Percentiles rank a stretch among this genome's conserved stretches.
Conservation (phyloP, 192 early-diverging fungal genomes). For the Backusella macrospora region DNA sequence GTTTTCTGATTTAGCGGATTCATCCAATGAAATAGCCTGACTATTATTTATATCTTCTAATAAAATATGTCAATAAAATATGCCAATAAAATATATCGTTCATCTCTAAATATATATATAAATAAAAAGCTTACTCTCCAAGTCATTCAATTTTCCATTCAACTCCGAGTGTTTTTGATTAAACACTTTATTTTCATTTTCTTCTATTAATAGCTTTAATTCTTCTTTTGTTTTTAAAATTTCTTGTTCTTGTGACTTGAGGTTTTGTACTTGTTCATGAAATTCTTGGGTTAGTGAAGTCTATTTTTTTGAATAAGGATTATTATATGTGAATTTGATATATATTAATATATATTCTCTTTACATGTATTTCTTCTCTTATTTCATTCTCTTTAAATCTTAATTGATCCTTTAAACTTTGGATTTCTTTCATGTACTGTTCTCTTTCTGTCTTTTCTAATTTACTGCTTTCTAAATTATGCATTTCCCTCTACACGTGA, state of each 20-base stretch:
- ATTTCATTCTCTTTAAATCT: background rate
- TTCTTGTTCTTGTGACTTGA: slow-evolving; percentile 11
- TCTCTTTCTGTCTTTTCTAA: background rate
- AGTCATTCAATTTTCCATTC: background rate
- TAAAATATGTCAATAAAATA: background rate
- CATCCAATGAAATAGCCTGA: background rate
- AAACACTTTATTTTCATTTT: background rate
- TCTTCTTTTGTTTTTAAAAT: background rate
- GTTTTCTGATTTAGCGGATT: background rate
- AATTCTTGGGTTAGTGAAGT: slow-evolving; percentile 1
- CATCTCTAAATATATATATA: no score
- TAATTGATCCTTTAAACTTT: slow-evolving; percentile 4
- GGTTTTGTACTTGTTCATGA: background rate
- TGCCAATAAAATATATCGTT: no score
- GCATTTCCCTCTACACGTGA: background rate
- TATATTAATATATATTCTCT: no score
- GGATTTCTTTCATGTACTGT: slow-evolving; percentile 1
- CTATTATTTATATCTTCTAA: background rate
- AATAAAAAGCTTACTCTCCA: background rate
- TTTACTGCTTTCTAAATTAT: background rate
- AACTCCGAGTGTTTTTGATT: background rate
- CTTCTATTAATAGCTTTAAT: background rate
- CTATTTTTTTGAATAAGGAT: background rate
- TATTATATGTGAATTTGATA: background rate
- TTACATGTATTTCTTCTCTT: background rate